These are phyloP conservation scores for Microstroma glucosiphilum DNA, from an alignment of 1,284 basidiomycete species.

Conservation along the genomic window DNA sequence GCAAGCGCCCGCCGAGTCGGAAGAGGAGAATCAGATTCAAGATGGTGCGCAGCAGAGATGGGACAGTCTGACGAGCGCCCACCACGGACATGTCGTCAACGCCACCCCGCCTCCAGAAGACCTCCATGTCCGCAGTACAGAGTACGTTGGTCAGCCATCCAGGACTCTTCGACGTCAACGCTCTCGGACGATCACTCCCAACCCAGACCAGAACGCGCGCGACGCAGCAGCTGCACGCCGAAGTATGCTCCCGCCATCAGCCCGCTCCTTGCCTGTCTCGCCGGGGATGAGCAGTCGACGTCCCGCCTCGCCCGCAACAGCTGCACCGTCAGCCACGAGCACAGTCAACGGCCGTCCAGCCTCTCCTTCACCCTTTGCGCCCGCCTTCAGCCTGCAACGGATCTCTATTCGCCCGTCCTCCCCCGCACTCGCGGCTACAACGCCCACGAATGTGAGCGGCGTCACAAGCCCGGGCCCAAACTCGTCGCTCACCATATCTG, in stretches of 20 bases:
- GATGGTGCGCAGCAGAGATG: no score
- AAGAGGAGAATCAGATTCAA: no score
- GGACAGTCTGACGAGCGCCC: not conserved
- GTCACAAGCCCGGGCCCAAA: no score
- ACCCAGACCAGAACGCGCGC: not conserved
- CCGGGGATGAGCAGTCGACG: no score
- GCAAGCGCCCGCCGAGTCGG: slow-evolving; percentile 4
- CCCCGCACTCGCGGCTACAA: not conserved
- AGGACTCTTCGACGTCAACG: not conserved
- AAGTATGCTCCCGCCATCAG: not conserved
- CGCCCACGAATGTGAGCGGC: not conserved
- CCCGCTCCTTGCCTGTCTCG: not conserved
- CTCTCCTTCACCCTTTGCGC: not conserved
- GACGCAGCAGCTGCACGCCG: not conserved
- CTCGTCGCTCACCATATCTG: no score
- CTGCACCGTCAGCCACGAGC: not conserved
- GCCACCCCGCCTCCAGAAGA: not conserved
- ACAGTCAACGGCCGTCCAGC: not conserved
- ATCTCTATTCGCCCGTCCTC: not conserved
- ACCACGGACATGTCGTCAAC: not conserved
- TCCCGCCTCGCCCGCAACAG: not conserved
- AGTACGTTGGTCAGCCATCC: not conserved
- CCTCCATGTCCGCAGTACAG: not conserved
- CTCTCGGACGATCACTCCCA: not conserved
- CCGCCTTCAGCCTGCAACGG: not conserved